Percentiles rank a stretch among this genome's conserved stretches.
Evolutionary conservation across 495 filamentous ascomycete genomes (phyloP).

Genomic region (Xylaria bambusicola): DNA sequence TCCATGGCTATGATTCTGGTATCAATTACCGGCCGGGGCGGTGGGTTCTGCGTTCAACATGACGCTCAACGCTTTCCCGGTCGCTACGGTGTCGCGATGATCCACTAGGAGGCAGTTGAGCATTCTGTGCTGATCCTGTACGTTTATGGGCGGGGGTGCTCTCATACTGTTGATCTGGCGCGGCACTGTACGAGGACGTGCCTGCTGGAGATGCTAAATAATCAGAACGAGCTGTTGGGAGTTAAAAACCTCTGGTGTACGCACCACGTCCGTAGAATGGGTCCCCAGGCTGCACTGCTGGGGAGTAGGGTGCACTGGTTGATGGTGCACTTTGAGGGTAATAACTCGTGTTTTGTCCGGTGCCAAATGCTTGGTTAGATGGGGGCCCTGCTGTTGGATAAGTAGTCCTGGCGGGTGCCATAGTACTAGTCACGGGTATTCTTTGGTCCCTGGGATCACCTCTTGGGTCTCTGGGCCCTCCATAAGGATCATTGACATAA

Average conservation of each 20-base stretch:
- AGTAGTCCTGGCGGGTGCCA: constrained; percentile 31
- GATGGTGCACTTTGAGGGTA: constrained; percentile 38
- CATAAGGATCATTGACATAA: constrained; percentile 30
- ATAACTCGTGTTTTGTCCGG: constrained; percentile 28
- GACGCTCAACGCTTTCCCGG: constrained; percentile 39
- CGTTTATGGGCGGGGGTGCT: constrained; percentile 33
- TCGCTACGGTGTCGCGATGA: constrained; percentile 39
- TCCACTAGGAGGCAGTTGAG: constrained; percentile 38
- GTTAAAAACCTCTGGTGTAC: constrained; percentile 41
- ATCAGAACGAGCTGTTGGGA: constrained; percentile 45
- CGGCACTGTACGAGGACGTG: constrained; percentile 42
- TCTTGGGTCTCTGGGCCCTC: constrained; percentile 27
- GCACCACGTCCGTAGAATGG: constrained; percentile 55
- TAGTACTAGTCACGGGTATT: constrained; percentile 32
- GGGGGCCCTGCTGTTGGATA: constrained; percentile 36
- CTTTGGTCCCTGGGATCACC: constrained; percentile 28
- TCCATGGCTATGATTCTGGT: constrained; percentile 30
- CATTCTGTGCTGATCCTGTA: constrained; percentile 30
- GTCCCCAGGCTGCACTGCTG: constrained; percentile 44
- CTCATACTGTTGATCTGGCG: constrained; percentile 40
- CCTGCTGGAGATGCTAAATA: constrained; percentile 55
- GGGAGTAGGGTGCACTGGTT: constrained; percentile 31
- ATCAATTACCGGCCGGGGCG: constrained; percentile 32
- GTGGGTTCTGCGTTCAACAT: constrained; percentile 35
- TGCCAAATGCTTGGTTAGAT: constrained; percentile 29